Percentiles rank a stretch among this genome's conserved stretches.
phyloP scores from a whole-genome alignment of 495 filamentous ascomycete genomes.

The Neurospora sp. region DNA sequence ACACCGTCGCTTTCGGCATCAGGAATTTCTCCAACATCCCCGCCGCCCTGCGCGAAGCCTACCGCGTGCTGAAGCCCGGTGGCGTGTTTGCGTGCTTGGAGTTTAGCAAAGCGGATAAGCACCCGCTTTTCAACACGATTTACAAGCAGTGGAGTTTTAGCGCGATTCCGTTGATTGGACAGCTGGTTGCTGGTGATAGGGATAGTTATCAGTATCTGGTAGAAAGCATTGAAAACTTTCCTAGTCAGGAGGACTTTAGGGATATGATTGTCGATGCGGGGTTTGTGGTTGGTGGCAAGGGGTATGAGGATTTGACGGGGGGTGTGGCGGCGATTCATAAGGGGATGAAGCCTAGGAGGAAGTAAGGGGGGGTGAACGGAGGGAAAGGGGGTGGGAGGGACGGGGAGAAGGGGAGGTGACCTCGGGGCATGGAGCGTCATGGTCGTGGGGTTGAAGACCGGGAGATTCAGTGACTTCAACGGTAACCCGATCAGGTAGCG shows the following conservation, averaged over 20 bases:
- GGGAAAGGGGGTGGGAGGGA: not conserved
- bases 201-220: slow-evolving; percentile 98
- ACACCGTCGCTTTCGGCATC: slow-evolving; percentile 97
- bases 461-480: not conserved
- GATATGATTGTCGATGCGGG: slow-evolving; percentile 84
- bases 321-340: slow-evolving; percentile 95
- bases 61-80: slow-evolving; percentile 83
- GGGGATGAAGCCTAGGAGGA: slow-evolving; percentile 71
- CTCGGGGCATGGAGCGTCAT: too few species aligned
- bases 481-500: too few species aligned
- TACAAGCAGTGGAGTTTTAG: slow-evolving; percentile 96
- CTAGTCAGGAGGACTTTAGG: slow-evolving; percentile 70
- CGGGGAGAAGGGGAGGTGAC: too few species aligned
- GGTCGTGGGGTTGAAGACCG: not conserved
- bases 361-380: not conserved
- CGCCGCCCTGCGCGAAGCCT: slow-evolving; percentile 67
- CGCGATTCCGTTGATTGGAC: slow-evolving; percentile 89
- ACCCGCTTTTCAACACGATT: slow-evolving; percentile 60
- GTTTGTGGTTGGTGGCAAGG: slow-evolving; percentile 70
- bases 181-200: slow-evolving; percentile 86
- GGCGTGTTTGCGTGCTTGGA: slow-evolving; percentile 96
- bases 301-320: slow-evolving; percentile 79
- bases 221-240: slow-evolving; percentile 94
- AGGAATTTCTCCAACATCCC: slow-evolving; percentile 90
- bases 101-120: slow-evolving; percentile 73